Evolutionary conservation across 2,329 filamentous ascomycete genomes (phyloP).

Genomic region (Amylocarpus encephaloides): DNA sequence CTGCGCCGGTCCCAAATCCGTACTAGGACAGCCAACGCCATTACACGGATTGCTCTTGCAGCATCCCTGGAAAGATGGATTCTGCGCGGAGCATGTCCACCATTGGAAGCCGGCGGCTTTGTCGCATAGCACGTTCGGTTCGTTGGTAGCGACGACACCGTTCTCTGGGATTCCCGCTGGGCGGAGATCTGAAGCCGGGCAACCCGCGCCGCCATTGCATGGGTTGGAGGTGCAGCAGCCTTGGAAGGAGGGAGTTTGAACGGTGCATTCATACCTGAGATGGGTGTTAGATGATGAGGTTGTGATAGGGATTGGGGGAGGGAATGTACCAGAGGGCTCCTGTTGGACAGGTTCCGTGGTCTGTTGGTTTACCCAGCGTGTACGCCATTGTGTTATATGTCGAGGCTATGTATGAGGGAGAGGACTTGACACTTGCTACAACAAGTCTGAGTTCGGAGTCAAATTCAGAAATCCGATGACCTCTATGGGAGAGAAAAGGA

Average conservation of each 20-base stretch:
- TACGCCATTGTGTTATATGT: background rate
- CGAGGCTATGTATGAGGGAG: background rate
- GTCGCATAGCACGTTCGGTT: background rate
- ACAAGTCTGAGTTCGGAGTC: no score
- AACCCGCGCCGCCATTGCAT: background rate
- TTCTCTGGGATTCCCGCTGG: background rate
- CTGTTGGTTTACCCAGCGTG: background rate
- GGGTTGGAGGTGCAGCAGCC: background rate
- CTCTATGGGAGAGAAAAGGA: no score
- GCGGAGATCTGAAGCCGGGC: background rate
- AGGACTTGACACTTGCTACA: background rate
- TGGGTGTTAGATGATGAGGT: background rate
- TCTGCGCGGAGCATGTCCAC: background rate
- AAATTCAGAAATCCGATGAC: no score
- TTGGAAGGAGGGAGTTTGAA: background rate
- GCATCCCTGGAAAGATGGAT: background rate
- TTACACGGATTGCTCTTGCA: slow-evolving; percentile 1
- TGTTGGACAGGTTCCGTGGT: background rate
- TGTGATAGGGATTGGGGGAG: background rate
- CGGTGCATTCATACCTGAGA: background rate
- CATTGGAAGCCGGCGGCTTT: background rate
- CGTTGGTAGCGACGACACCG: background rate
- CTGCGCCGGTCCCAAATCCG: background rate
- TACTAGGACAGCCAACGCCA: background rate
- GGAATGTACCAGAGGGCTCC: background rate